Conservation (phyloP, 2,329 filamentous ascomycete species). For the Alternaria dauci region DNA sequence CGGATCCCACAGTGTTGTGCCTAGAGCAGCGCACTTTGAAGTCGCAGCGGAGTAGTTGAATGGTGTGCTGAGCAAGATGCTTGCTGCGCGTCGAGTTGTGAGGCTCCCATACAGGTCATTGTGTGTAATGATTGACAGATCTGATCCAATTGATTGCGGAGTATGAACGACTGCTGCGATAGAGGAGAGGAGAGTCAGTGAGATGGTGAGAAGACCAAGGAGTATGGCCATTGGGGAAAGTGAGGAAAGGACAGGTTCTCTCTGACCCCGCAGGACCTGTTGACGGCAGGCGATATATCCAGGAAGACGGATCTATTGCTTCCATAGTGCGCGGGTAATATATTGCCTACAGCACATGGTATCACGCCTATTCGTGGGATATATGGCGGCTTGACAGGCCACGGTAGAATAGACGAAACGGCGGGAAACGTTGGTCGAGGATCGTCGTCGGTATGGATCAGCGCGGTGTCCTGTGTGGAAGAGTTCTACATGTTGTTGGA, state of each 20-base stretch:
- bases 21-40: conserved; percentile 31
- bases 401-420: not conserved
- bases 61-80: conserved; percentile 26
- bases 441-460: not conserved
- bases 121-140: conserved; percentile 42
- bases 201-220: not conserved
- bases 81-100: conserved; percentile 30
- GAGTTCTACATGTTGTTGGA: not conserved
- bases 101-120: conserved; percentile 38
- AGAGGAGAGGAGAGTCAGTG: conserved; percentile 16
- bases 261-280: not conserved
- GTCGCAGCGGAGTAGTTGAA: conserved; percentile 17
- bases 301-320: not conserved
- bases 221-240: not conserved
- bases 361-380: conserved; percentile 14
- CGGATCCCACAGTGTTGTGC: conserved; percentile 32
- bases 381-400: conserved; percentile 5
- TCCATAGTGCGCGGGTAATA: not conserved
- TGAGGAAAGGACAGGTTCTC: not conserved
- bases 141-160: conserved; percentile 37
- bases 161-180: conserved; percentile 24
- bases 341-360: not conserved
- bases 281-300: not conserved
- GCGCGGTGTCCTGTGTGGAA: not conserved
- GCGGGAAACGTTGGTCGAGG: not conserved